Base-by-base conservation (phyloP, 192 early-diverging fungal species). In the Thamnidium elegans region DNA sequence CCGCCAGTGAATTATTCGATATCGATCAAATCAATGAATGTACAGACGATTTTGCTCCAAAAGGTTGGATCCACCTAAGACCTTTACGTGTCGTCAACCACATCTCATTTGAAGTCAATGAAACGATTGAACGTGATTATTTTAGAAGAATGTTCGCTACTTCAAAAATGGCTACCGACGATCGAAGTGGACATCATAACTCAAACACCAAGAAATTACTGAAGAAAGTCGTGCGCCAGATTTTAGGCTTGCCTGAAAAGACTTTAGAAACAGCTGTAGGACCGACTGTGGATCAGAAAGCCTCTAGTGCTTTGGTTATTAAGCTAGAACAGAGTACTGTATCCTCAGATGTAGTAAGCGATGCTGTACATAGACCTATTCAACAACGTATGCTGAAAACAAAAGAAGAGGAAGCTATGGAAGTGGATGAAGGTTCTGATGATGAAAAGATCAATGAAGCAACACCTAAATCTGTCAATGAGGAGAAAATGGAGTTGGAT, bases 21-120 rank as follows among this genome's bases (percentile, higher is more conserved):
- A 70, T 70, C 47, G 68, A 70, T 31, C 68, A 70, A 34, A 66
- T 66, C 32, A 66, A 66, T n/a, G 65, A 54, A 46, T 66, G 65
- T 39, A 70, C 68, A 31, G 62, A 70, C 34, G 62, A 70, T 10
- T 70, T 70, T 50, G 60, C 68, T 15, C 61, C 68, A 0, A 62
- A 63, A 15, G 68, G 62, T 3, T 70, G 68, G 68, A 62, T 70
- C 45, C 68, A 70, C 48, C 50, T 70, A 8, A 53, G 68, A 7
- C 68, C 68, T 2, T 44, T 70, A 11, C 50, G 52, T 6, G 34
- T 64, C 17, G 43, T 70, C 1, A 51, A 64, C n/a, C 42, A 70
- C 1, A 50, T 70, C 51, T 43, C 19, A 0, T 70, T 70, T 50
- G 53, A 58, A 30, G 68, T 70, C 19, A 70, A 70, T 20, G 68